Percentiles rank a stretch among this genome's conserved stretches.
phyloP scores from a whole-genome alignment of 164 flowering plant species.

The Cinnamomum micranthum region DNA sequence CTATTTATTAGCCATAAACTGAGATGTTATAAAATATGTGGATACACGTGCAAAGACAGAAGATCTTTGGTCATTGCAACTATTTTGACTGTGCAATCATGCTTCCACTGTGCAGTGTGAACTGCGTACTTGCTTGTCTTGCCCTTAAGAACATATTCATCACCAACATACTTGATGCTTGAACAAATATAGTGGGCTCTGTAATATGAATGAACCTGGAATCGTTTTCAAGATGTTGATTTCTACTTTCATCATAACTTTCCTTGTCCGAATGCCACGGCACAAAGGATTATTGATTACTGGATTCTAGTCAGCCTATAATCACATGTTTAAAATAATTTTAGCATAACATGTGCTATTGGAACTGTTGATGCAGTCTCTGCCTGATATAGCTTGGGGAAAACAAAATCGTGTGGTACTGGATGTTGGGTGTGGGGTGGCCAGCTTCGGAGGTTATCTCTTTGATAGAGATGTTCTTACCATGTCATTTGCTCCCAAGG shows the following conservation, averaged over 20 bases:
- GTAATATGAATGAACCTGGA: background rate
- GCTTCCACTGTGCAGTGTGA: no score
- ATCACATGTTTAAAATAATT: background rate
- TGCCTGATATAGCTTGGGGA: slow-evolving; percentile 88
- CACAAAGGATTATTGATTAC: background rate
- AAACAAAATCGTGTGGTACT: slow-evolving; percentile 74
- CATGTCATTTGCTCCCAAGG: slow-evolving; percentile 99
- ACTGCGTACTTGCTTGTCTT: no score
- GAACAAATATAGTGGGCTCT: background rate
- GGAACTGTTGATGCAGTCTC: slow-evolving; percentile 39
- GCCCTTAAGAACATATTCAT: no score
- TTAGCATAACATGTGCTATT: slow-evolving; percentile 5
- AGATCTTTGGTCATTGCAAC: no score
- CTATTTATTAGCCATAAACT: no score
- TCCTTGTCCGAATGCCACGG: background rate
- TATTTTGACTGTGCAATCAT: no score
- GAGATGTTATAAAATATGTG: no score
- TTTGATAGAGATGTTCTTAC: slow-evolving; percentile 86
- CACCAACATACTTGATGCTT: background rate
- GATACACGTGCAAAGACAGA: no score
- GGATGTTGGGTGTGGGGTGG: slow-evolving; percentile 99
- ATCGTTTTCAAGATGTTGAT: background rate
- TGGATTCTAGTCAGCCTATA: background rate
- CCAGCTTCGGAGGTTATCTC: slow-evolving; percentile 97
- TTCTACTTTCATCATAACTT: background rate